A percentile compares a stretch with the other conserved stretches of the same genome.
Conservation (phyloP, 768 basidiomycete genomes). For the Boletus barrowsii region DNA sequence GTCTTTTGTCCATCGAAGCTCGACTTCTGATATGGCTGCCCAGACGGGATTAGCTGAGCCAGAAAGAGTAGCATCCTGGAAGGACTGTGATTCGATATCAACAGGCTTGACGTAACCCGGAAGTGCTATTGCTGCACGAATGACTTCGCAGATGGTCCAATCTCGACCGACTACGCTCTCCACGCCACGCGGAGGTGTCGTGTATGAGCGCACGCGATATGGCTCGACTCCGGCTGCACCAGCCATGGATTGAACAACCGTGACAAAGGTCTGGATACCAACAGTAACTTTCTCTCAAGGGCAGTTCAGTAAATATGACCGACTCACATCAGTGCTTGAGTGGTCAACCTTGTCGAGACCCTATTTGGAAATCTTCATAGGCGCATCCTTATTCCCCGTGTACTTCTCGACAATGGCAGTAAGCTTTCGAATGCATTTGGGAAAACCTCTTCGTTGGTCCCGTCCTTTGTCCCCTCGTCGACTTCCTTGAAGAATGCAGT, state of each 20-base stretch:
- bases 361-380: background rate
- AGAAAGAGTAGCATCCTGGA: background rate
- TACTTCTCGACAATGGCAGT: background rate
- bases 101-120: background rate
- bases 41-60: background rate
- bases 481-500: background rate
- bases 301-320: background rate
- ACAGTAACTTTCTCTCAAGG: no score
- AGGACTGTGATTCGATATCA: background rate
- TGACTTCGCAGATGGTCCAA: background rate
- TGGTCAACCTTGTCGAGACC: background rate
- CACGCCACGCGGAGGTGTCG: background rate
- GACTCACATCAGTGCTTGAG: background rate
- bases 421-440: background rate
- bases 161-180: background rate
- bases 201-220: background rate
- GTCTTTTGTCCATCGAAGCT: background rate
- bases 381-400: background rate
- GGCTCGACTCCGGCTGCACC: background rate
- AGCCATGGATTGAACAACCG: background rate
- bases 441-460: background rate
- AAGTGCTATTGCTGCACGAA: background rate
- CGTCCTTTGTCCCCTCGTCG: background rate
- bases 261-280: background rate
- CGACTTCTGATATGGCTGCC: background rate